A percentile compares a stretch with the other conserved stretches of the same genome.
Evolutionary conservation across 768 basidiomycete species (phyloP).

Genomic region (Mycena albidolilacea): DNA sequence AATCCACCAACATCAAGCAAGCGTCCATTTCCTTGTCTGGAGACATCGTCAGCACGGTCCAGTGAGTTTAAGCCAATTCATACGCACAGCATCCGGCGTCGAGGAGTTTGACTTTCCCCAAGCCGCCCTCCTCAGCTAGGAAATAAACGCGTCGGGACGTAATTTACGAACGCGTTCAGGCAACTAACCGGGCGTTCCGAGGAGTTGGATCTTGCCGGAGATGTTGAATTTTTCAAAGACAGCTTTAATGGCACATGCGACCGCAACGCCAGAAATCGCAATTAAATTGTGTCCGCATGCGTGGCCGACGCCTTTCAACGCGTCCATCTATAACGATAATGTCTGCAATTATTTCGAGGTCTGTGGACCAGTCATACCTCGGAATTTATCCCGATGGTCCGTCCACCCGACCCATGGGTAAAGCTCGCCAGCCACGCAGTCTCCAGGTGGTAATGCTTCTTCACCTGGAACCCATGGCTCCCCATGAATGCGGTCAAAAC

Average conservation of each 20-base stretch:
- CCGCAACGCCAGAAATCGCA: slow-evolving; percentile 80
- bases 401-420: slow-evolving; percentile 74
- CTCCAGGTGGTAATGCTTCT: slow-evolving; percentile 70
- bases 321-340: slow-evolving; percentile 67
- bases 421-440: slow-evolving; percentile 86
- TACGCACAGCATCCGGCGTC: slow-evolving; percentile 60
- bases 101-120: slow-evolving; percentile 80
- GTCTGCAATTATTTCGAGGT: slow-evolving; percentile 31
- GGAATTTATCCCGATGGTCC: slow-evolving; percentile 84
- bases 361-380: slow-evolving; percentile 62
- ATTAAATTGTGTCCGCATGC: slow-evolving; percentile 91
- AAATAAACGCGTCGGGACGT: not conserved
- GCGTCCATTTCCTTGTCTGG: slow-evolving; percentile 84
- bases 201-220: slow-evolving; percentile 75
- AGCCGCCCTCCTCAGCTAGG: slow-evolving; percentile 84
- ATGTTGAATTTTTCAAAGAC: slow-evolving; percentile 75
- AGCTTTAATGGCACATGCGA: slow-evolving; percentile 77
- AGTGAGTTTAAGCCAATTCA: not conserved
- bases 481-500: slow-evolving; percentile 77
- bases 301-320: slow-evolving; percentile 72
- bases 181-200: slow-evolving; percentile 82
- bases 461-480: slow-evolving; percentile 75
- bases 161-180: not conserved
- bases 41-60: not conserved
- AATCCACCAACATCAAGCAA: slow-evolving; percentile 74